Evolutionary conservation across 495 filamentous ascomycete genomes (phyloP).

Genomic region (Podospora appendiculata): DNA sequence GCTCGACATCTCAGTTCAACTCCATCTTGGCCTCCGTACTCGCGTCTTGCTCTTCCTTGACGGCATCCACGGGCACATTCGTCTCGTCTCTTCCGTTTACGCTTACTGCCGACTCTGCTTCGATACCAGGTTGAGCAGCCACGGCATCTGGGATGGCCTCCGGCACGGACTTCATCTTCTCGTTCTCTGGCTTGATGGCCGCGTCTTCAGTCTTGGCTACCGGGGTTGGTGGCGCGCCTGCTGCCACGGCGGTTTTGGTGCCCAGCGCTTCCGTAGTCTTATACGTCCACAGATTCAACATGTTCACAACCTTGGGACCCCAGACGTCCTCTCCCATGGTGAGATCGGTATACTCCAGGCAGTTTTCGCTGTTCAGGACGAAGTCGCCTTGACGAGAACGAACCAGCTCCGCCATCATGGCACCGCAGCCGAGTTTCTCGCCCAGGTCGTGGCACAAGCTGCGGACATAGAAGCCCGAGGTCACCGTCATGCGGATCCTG

Average conservation of each 20-base stretch:
- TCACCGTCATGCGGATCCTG: conserved; percentile 82
- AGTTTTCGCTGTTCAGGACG: conserved; percentile 53
- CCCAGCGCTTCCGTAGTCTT: background rate
- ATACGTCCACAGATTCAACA: conserved; percentile 37
- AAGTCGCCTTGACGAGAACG: conserved; percentile 78
- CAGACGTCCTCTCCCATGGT: conserved; percentile 72
- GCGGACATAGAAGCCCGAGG: conserved; percentile 95
- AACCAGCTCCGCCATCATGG: conserved; percentile 77
- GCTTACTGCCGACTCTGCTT: too few relatives aligned
- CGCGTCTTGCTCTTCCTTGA: too few relatives aligned
- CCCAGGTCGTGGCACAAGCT: conserved; percentile 90
- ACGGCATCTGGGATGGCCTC: too few relatives aligned
- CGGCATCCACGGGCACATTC: too few relatives aligned
- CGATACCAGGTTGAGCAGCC: too few relatives aligned
- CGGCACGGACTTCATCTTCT: too few relatives aligned
- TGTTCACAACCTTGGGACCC: conserved; percentile 62
- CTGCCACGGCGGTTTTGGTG: background rate
- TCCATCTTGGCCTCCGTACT: too few relatives aligned
- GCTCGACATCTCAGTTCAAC: too few relatives aligned
- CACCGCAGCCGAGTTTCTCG: conserved; percentile 69
- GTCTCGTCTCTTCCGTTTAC: too few relatives aligned
- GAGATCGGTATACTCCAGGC: conserved; percentile 77
- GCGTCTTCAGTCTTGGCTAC: too few relatives aligned
- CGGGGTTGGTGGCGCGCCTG: background rate
- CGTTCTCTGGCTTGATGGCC: too few relatives aligned